Evolutionary conservation across 169 alveolate genomes (phyloP), one percentile per base, ranked within the genome.

Genomic region (Plasmodium reichenowi): DNA sequence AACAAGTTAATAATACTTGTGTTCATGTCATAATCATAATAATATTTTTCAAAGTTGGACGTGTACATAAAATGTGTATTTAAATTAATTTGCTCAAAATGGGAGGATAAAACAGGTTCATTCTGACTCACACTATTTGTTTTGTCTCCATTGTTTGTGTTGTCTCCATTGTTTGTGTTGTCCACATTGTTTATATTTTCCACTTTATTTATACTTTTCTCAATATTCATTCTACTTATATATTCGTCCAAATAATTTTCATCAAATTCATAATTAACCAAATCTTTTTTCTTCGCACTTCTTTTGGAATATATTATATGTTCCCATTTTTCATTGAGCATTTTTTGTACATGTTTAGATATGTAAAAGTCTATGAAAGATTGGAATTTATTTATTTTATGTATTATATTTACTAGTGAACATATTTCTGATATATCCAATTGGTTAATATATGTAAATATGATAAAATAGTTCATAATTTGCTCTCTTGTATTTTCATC

Each of bases 181-280:
- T 20, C 67, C 38, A 20, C 52, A 17, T 0, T 50, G 4, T 10
- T 12, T 15, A 68, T 12, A 68, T 68, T 47, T 9, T 13, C 63
- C n/a, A 29, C 10, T 0, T 32, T 20, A 29, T 15, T 68, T 68
- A 15, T 32, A 17, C 20, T 75, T 13, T 62, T 66, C 32, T 29
- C 20, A 47, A 60, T 52, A 5, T 52, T 83, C 24, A 83, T 56
- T 15, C 48, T 59, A n/a, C 68, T n/a, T 26, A 83, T 83, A 50
- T 83, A 83, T 10, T 83, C 66, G 59, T 83, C 85, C 32, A 83
- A 63, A 62, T 83, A 83, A 48, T 76, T 54, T 20, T 83, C 91
- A 9, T 58, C 71, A 70, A 70, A 83, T 20, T 83, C 74, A 68
- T 86, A 70, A 5, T 1, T 50, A 17, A 13, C 78, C 8, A 71